Conservation (phyloP, 2,329 filamentous ascomycete species). For the Fusarium brevicatenulatum region DNA sequence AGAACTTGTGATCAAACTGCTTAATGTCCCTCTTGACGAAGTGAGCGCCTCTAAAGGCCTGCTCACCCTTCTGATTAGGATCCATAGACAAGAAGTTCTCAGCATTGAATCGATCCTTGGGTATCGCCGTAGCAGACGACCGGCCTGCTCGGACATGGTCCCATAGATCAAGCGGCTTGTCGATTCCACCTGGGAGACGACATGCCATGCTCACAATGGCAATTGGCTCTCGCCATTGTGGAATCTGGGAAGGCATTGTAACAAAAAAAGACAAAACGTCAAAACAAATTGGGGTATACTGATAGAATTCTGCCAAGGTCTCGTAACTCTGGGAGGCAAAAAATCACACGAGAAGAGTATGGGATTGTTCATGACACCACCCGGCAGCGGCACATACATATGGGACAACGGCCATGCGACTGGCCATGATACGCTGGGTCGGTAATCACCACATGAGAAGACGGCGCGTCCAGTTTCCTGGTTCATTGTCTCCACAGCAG, state of each 20-base stretch:
- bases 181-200: constrained; percentile 39
- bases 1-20: constrained; percentile 43
- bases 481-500: background rate
- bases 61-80: constrained; percentile 37
- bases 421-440: background rate
- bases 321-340: background rate
- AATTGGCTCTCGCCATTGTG: constrained; percentile 40
- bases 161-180: constrained; percentile 40
- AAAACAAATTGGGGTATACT: background rate
- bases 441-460: background rate
- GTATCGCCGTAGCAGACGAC: constrained; percentile 38
- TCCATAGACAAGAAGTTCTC: constrained; percentile 41
- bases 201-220: constrained; percentile 41
- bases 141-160: constrained; percentile 37
- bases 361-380: background rate
- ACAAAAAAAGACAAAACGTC: constrained; percentile 11
- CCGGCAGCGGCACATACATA: background rate
- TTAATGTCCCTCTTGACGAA: constrained; percentile 40
- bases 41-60: constrained; percentile 39
- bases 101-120: constrained; percentile 40
- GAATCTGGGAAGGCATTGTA: constrained; percentile 33
- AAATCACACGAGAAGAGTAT: background rate
- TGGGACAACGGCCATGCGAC: background rate
- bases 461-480: background rate
- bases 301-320: background rate